Percentiles rank a stretch among this genome's conserved stretches.
Evolutionary conservation across 2,329 filamentous ascomycete species (phyloP).

Genomic region (Ophiostoma ips): DNA sequence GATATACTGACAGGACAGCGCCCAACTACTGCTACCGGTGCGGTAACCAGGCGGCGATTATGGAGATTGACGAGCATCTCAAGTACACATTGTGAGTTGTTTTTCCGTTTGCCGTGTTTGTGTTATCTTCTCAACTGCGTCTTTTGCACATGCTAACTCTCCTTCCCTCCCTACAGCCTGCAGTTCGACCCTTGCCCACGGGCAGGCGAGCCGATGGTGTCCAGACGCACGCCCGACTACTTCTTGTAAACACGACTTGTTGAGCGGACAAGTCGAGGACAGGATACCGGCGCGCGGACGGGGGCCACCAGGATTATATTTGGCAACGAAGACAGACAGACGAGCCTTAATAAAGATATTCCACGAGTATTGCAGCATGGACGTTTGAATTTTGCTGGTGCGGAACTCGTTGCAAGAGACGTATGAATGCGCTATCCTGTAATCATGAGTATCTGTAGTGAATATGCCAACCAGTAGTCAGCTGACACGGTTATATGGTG

Average conservation of each 20-base stretch:
- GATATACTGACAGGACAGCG: constrained; percentile 28
- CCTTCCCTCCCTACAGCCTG: constrained; percentile 53
- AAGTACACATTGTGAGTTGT: constrained; percentile 85
- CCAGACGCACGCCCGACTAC: constrained; percentile 47
- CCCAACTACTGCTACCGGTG: constrained; percentile 98
- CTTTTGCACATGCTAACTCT: constrained; percentile 12
- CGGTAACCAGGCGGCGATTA: constrained; percentile 98
- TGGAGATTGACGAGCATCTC: constrained; percentile 98
- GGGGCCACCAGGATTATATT: not conserved
- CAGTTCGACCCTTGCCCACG: constrained; percentile 98
- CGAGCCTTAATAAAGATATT: not conserved
- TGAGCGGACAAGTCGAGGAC: not conserved
- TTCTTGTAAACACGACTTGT: constrained; percentile 5
- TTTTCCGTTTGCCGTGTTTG: too few relatives aligned
- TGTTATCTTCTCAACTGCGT: too few relatives aligned
- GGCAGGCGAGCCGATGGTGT: constrained; percentile 97
- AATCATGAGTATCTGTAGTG: too few relatives aligned
- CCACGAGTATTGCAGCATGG: not conserved
- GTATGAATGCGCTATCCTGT: too few relatives aligned
- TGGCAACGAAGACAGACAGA: not conserved
- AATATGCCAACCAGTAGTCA: too few relatives aligned
- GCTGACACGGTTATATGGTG: too few relatives aligned
- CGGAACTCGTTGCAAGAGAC: too few relatives aligned
- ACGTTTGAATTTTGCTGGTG: not conserved
- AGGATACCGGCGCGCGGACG: not conserved